Evolutionary conservation across 129 eudicot species (phyloP).

Genomic region (Flaveria linearis): DNA sequence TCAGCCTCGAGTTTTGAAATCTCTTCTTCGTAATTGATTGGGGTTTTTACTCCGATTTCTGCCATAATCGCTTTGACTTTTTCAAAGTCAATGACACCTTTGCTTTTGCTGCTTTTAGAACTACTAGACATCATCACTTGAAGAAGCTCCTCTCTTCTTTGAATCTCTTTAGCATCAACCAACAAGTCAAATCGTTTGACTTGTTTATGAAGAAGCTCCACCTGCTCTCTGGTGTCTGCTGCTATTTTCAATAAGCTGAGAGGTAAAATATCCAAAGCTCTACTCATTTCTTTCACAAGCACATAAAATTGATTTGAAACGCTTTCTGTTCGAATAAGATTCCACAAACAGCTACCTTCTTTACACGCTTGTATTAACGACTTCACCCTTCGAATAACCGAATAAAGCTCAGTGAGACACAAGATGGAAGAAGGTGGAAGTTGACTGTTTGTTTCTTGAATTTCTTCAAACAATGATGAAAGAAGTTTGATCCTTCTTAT

Average conservation of each 20-base stretch:
- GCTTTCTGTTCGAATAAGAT: constrained; percentile 56
- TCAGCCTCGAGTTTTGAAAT: constrained; percentile 80
- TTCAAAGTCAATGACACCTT: constrained; percentile 46
- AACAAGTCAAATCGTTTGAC: constrained; percentile 61
- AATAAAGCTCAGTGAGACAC: constrained; percentile 75
- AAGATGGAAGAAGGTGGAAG: constrained; percentile 82
- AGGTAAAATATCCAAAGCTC: constrained; percentile 72
- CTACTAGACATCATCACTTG: constrained; percentile 51
- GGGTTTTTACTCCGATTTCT: constrained; percentile 55
- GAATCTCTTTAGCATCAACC: constrained; percentile 60
- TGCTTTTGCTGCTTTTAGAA: constrained; percentile 42
- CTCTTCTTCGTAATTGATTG: constrained; percentile 64
- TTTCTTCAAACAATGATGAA: constrained; percentile 68
- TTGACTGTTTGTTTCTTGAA: constrained; percentile 58
- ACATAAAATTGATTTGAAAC: constrained; percentile 59
- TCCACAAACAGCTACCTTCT: constrained; percentile 76
- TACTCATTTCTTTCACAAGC: constrained; percentile 60
- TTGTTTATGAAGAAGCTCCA: constrained; percentile 85
- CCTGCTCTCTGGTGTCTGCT: constrained; percentile 72
- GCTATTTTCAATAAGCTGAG: constrained; percentile 62
- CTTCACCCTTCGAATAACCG: constrained; percentile 55
- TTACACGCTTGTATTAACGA: constrained; percentile 51
- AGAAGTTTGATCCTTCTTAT: constrained; percentile 68
- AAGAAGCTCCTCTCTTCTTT: constrained; percentile 56
- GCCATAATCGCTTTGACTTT: constrained; percentile 48